A percentile compares a stretch with the other conserved stretches of the same genome.
Conservation (phyloP, 2,329 filamentous ascomycete species). For the Diaporthe velutina region DNA sequence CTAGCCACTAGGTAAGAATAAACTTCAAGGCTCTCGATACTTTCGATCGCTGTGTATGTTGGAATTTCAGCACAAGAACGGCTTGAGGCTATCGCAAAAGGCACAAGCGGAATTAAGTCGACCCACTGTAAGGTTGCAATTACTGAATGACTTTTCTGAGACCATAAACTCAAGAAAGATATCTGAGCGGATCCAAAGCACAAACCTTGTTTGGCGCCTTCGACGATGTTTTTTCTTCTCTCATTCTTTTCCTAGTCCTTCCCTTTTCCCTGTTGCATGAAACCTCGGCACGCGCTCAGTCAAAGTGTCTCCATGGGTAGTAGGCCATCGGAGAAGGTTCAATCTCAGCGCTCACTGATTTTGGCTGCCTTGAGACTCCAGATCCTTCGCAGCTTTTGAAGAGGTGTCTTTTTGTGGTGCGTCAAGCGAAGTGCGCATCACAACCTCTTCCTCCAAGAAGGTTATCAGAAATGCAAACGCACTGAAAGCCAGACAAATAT, state of each 20-base stretch:
- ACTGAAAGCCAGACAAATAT: constrained; percentile 33
- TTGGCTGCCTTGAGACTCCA: neutral
- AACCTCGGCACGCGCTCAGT: neutral
- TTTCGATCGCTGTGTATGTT: neutral
- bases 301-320: neutral
- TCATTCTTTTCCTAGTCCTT: neutral
- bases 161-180: neutral
- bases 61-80: neutral
- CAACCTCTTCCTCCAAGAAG: constrained; percentile 26
- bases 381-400: neutral
- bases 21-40: neutral
- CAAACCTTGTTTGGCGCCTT: neutral
- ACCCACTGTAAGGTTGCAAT: neutral
- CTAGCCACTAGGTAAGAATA: neutral
- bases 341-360: neutral
- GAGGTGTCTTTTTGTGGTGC: neutral
- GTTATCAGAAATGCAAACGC: constrained; percentile 19
- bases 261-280: too few species aligned
- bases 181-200: neutral
- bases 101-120: neutral
- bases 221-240: neutral
- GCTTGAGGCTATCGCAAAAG: neutral
- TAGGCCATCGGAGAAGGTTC: neutral
- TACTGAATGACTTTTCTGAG: neutral
- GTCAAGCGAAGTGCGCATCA: constrained; percentile 34